Percentiles rank a stretch among this genome's conserved stretches.
Evolutionary conservation across 2,329 filamentous ascomycete species (phyloP).

Genomic region (Fusarium papillatum): DNA sequence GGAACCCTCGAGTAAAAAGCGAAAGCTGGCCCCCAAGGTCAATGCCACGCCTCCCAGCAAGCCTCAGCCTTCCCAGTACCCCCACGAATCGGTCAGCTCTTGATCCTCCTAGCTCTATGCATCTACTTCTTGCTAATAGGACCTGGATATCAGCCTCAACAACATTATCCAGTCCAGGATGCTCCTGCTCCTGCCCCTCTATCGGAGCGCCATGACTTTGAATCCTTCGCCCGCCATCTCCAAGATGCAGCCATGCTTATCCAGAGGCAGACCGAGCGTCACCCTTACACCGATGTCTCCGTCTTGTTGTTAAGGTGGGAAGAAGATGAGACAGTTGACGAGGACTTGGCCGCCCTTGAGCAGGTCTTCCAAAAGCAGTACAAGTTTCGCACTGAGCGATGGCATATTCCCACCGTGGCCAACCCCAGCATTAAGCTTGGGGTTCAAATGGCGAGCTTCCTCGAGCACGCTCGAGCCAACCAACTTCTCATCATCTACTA

Average conservation of each 20-base stretch:
- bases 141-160: constrained; percentile 42
- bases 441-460: constrained; percentile 70
- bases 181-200: constrained; percentile 49
- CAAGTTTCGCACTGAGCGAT: constrained; percentile 71
- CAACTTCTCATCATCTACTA: constrained; percentile 77
- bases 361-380: constrained; percentile 71
- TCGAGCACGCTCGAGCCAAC: constrained; percentile 69
- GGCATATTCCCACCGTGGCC: constrained; percentile 70
- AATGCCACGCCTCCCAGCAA: constrained; percentile 47
- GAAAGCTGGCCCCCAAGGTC: constrained; percentile 60
- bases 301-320: constrained; percentile 75
- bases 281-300: constrained; percentile 70
- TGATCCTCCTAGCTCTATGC: constrained; percentile 30
- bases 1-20: constrained; percentile 59
- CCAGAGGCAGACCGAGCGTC: constrained; percentile 71
- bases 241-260: constrained; percentile 79
- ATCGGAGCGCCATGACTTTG: constrained; percentile 72
- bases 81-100: constrained; percentile 52
- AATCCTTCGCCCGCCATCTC: constrained; percentile 75
- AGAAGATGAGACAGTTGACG: constrained; percentile 67
- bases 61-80: constrained; percentile 48
- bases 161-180: constrained; percentile 56
- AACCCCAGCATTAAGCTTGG: constrained; percentile 73
- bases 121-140: constrained; percentile 37
- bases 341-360: constrained; percentile 68